Base-by-base conservation (phyloP, 768 basidiomycete species). In the Rhizopogon vinicolor region DNA sequence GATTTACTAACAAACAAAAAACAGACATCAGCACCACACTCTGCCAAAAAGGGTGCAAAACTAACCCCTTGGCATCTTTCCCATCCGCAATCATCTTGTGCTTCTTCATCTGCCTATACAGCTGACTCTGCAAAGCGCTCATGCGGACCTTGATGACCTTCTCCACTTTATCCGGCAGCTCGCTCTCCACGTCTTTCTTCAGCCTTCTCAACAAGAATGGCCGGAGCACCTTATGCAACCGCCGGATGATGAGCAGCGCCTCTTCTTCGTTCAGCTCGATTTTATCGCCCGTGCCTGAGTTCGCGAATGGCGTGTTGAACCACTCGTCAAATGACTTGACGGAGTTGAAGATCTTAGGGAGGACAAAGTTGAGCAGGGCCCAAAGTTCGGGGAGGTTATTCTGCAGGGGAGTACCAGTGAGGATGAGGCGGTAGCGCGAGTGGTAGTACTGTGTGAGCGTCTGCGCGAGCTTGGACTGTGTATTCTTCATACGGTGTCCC, bases 221-320 rank as follows among this genome's bases (percentile, higher is more conserved):
- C 41, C 95, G 83, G 22, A 98, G 81, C 66, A 98, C 94, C 74
- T 98, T 98, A 64, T 97, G 94, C 71, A 93, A 72, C 66, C 97
- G 95, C 53, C 95, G 87, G 67, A 99, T 97, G 66, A 99, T 93
- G 54, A 98, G 87, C 39, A 98, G 79, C 3, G 93, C 91, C 77
- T 99, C 97, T 89, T 98, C 97, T 89, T 99, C 97, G 74, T 96
- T 97, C 76, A 98, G 72, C 77, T 97, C 94, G 67, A 98, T 96
- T 82, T 96, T 97, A 74, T 99, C 97, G 8, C 90, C 89, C 0
- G 91, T 91, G 31, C 96, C 96, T n/a, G 94, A 93, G 72, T 93
- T 98, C 57, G 97, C 96, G 62, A 99, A 99, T 0, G 97, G 97
- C 1, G 96, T 97, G 75, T 98, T 98, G 81, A 98, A 99, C 97